phyloP scores from a whole-genome alignment of 306 rosid genomes.

The Trifolium repens region DNA sequence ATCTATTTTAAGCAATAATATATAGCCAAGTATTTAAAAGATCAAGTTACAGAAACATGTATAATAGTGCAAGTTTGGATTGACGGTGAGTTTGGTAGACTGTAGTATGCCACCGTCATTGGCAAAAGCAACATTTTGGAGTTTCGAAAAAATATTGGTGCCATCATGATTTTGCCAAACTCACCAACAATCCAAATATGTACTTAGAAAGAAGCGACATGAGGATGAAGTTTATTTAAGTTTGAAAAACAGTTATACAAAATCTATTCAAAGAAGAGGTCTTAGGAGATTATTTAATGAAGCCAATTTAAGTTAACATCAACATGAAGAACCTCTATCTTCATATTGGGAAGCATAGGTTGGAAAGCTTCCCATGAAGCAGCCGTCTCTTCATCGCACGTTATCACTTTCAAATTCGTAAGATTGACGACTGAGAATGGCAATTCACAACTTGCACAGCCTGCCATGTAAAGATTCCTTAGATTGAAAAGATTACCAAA shows the following conservation, averaged over 20 bases:
- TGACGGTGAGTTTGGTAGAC: too few species aligned
- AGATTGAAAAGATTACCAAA: conserved; percentile 52
- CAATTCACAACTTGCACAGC: conserved; percentile 52
- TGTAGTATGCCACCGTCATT: too few species aligned
- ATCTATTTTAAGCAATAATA: too few species aligned
- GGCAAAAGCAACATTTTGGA: too few species aligned
- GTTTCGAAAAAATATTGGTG: too few species aligned
- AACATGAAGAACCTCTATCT: conserved; percentile 45
- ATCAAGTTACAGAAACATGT: too few species aligned
- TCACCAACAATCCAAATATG: too few species aligned
- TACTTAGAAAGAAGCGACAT: too few species aligned
- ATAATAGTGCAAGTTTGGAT: too few species aligned
- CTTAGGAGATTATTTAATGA: conserved; percentile 25
- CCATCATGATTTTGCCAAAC: too few species aligned
- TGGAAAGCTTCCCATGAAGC: conserved; percentile 46
- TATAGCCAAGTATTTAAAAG: too few species aligned
- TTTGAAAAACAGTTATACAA: background rate
- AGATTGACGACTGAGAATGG: conserved; percentile 54
- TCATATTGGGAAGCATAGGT: conserved; percentile 39
- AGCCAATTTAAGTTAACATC: conserved; percentile 70
- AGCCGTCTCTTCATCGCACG: conserved; percentile 69
- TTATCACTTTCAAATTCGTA: conserved; percentile 42
- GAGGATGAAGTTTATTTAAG: too few species aligned
- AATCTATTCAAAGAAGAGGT: background rate
- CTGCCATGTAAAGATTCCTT: conserved; percentile 50